phyloP scores from a whole-genome alignment of 1,139 yeast species.

The Geotrichum fermentans region DNA sequence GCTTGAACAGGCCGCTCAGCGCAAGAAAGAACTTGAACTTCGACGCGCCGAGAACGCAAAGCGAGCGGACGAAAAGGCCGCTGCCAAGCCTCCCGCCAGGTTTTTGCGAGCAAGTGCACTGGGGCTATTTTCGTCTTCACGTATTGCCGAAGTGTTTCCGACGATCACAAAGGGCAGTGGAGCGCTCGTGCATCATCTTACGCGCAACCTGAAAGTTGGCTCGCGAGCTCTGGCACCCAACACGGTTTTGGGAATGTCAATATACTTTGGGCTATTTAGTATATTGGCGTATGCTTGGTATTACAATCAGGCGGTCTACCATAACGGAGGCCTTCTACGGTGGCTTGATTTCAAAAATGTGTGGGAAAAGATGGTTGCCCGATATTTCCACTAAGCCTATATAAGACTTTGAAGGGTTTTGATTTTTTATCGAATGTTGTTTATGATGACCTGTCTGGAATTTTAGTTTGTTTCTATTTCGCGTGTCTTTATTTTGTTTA shows the following conservation, averaged over 20 bases:
- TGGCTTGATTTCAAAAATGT: slow-evolving; percentile 3
- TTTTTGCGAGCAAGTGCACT: not conserved
- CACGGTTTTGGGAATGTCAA: slow-evolving; percentile 20
- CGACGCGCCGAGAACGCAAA: not conserved
- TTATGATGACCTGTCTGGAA: too few relatives aligned
- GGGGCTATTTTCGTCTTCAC: slow-evolving; percentile 5
- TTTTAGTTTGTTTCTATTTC: too few relatives aligned
- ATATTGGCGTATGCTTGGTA: slow-evolving; percentile 18
- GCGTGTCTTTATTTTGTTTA: too few relatives aligned
- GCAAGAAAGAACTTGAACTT: not conserved
- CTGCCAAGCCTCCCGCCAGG: not conserved
- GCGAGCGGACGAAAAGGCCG: not conserved
- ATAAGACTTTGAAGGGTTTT: not conserved
- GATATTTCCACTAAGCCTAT: slow-evolving; percentile 8
- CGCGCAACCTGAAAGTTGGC: slow-evolving; percentile 6
- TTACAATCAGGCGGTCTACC: not conserved
- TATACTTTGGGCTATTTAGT: slow-evolving; percentile 24
- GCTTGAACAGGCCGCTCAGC: slow-evolving; percentile 1
- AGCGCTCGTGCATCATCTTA: slow-evolving; percentile 8
- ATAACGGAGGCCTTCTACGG: not conserved
- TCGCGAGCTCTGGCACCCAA: slow-evolving; percentile 9
- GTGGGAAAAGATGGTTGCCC: slow-evolving; percentile 16
- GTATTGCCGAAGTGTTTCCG: slow-evolving; percentile 8
- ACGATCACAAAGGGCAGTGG: slow-evolving; percentile 4
- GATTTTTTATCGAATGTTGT: too few relatives aligned